Conservation (phyloP, 2,329 filamentous ascomycete genomes). For the Monilinia polystroma region DNA sequence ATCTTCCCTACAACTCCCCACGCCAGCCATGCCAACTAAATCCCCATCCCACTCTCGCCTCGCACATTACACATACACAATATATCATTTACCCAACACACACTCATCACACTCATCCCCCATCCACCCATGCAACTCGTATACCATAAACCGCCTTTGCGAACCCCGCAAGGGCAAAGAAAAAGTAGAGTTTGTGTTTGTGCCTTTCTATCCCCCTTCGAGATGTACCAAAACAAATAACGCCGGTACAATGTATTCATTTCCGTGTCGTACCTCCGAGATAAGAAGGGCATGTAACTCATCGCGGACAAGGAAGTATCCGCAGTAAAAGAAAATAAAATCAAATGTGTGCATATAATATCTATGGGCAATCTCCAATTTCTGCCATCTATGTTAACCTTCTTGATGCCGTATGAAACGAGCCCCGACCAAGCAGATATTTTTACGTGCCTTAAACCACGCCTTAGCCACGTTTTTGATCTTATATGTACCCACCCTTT, state of each 20-base stretch:
- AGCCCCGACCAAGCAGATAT: neutral
- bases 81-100: neutral
- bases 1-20: neutral
- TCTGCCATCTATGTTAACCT: constrained; percentile 10
- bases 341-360: constrained; percentile 10
- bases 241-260: constrained; percentile 15
- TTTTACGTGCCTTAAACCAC: neutral
- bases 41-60: neutral
- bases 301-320: neutral
- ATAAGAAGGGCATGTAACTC: neutral
- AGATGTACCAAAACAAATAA: constrained; percentile 15
- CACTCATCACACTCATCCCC: neutral
- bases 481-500: neutral
- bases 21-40: neutral
- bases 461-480: neutral
- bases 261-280: constrained; percentile 8
- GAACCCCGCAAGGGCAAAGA: neutral
- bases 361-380: constrained; percentile 2
- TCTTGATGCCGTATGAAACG: constrained; percentile 10
- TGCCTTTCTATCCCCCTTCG: neutral
- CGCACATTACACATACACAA: constrained; percentile 1
- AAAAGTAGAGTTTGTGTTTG: constrained; percentile 11
- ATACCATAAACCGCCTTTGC: constrained; percentile 2
- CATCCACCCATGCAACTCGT: neutral
- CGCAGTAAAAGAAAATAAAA: constrained; percentile 10